Base-by-base conservation (phyloP, 208 protist species). In the Crithidia fasciculata region DNA sequence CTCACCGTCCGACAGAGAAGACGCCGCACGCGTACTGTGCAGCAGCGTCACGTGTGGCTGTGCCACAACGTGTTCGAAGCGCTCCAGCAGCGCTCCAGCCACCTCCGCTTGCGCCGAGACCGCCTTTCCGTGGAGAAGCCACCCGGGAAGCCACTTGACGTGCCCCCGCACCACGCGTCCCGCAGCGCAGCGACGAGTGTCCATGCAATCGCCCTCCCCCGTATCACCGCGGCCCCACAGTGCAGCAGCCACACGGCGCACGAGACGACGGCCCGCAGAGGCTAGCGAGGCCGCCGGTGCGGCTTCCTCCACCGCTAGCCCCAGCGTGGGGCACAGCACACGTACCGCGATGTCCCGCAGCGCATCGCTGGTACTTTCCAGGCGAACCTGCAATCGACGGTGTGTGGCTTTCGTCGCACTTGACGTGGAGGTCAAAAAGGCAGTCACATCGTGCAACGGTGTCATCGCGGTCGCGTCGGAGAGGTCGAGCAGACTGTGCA, bases 1-100 rank as follows among this genome's bases (percentile, higher is more conserved):
- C 19, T 47, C 67, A 0, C 36, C 43, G 9, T 76, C 67, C 13
- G 8, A 18, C 39, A 47, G 9, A 2, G n/a, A 37, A 9, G 61
- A 16, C 0, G 6, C 4, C 0, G 19, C 55, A 1, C 39, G 41
- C 41, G 36, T 57, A 7, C 54, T 50, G 71, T 87, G 79, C 36
- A 87, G 69, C 61, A 96, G 67, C 28, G 92, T 94, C 19, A 96
- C 77, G 84, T 96, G 92, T 4, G 86, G 80, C 39, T 36, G 18
- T 0, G 49, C 4, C 43, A 86, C 37, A 8, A 52, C 45, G 19
- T 50, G 56, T 15, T 88, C 80, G 43, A 93, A 92, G 13, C 89
- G 87, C 41, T 90, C 87, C 7, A 19, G 45, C 62, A 96, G 60
- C 13, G 88, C 84, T 8, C 9, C 47, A 9, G 37, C 37, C 49